Evolutionary conservation across 2,329 filamentous ascomycete genomes (phyloP).

Genomic region (Fusarium marasasianum): DNA sequence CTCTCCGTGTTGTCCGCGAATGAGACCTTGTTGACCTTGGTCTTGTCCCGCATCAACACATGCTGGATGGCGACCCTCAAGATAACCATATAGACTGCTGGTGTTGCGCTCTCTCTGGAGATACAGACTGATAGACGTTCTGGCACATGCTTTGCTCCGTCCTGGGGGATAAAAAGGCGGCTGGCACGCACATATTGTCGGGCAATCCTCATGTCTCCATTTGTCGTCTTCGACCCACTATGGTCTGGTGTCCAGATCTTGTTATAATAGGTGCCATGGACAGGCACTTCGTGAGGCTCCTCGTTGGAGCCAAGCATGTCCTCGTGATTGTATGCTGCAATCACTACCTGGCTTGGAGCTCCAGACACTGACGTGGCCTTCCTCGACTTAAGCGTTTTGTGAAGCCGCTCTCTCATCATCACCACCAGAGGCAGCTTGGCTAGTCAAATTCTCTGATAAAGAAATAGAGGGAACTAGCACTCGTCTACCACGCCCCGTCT

Average conservation of each 20-base stretch:
- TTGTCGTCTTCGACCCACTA: background rate
- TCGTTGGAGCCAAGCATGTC: background rate
- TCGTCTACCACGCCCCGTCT: background rate
- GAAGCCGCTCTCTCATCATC: background rate
- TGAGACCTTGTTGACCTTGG: background rate
- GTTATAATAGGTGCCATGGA: background rate
- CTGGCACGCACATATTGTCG: background rate
- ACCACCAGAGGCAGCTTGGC: background rate
- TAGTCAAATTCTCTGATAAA: background rate
- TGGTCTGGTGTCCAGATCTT: background rate
- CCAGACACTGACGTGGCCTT: no score
- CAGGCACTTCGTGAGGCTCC: background rate
- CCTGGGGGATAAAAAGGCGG: background rate
- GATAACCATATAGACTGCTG: background rate
- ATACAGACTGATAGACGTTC: background rate
- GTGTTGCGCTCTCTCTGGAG: background rate
- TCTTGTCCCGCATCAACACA: background rate
- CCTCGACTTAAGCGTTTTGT: background rate
- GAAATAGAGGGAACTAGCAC: background rate
- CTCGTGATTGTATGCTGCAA: background rate
- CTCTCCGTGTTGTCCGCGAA: background rate
- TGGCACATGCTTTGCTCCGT: background rate
- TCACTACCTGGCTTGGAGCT: background rate
- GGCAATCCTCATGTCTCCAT: background rate
- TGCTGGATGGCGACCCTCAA: background rate